A percentile compares a stretch with the other conserved stretches of the same genome.
Conservation (phyloP, 164 flowering plant species). For the Annona cherimola region DNA sequence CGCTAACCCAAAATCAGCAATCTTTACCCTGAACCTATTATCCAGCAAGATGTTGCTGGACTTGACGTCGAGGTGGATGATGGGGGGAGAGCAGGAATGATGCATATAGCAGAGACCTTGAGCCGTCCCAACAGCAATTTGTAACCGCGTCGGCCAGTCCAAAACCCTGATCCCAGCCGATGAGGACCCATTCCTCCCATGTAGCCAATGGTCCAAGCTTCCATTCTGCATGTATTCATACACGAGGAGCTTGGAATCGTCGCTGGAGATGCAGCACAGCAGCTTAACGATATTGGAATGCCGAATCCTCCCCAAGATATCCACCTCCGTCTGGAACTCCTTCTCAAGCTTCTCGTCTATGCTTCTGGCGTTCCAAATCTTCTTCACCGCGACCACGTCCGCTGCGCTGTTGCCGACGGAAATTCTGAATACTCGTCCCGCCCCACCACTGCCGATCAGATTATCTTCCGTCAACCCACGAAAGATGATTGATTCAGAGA, state of each 20-base stretch:
- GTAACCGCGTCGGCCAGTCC: constrained; percentile 71
- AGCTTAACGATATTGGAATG: constrained; percentile 78
- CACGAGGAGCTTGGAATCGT: constrained; percentile 66
- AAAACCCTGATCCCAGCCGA: constrained; percentile 21
- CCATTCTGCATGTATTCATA: constrained; percentile 83
- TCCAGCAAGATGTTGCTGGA: constrained; percentile 84
- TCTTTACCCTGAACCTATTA: constrained; percentile 53
- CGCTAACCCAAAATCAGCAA: constrained; percentile 90
- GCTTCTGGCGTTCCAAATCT: constrained; percentile 45
- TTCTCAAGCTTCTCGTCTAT: constrained; percentile 42
- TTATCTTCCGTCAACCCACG: constrained; percentile 50
- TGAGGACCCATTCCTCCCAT: constrained; percentile 23
- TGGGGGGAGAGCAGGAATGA: constrained; percentile 66
- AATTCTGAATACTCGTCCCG: constrained; percentile 71
- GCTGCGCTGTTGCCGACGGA: constrained; percentile 18
- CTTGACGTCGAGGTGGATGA: constrained; percentile 83
- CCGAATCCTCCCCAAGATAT: constrained; percentile 59
- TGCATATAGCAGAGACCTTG: constrained; percentile 89
- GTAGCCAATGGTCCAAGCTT: constrained; percentile 75
- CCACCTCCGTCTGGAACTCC: constrained; percentile 63
- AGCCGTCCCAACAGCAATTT: constrained; percentile 78
- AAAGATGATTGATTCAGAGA: constrained; percentile 47
- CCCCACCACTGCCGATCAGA: constrained; percentile 75
- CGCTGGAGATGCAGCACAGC: constrained; percentile 69
- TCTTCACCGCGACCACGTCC: constrained; percentile 68